Conservation (phyloP, 2,329 filamentous ascomycete species). For the Helminthosporium solani region DNA sequence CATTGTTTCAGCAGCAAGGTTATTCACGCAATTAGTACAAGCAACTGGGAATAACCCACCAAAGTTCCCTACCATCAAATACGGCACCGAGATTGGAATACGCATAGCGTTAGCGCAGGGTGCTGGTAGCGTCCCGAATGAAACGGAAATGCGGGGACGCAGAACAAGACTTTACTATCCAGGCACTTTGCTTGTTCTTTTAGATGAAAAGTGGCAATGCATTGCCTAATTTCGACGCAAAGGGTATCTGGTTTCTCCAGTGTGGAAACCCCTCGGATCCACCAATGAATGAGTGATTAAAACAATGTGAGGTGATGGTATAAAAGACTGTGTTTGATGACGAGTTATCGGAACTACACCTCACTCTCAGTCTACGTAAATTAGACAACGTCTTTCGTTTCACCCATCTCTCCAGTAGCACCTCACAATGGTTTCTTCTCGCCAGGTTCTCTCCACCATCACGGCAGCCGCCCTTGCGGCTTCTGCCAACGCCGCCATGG, state of each 20-base stretch:
- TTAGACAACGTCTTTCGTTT: too few relatives aligned
- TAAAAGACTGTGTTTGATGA: too few relatives aligned
- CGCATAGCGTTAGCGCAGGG: not conserved
- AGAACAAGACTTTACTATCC: not conserved
- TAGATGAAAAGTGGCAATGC: not conserved
- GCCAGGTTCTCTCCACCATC: slow-evolving; percentile 12
- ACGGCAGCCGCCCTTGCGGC: slow-evolving; percentile 9
- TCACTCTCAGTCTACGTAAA: too few relatives aligned
- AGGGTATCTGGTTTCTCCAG: not conserved
- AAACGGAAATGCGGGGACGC: not conserved
- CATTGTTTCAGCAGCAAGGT: too few relatives aligned
- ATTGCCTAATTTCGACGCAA: not conserved
- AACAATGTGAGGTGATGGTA: not conserved
- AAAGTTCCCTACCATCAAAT: not conserved
- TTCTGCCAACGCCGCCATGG: slow-evolving; percentile 22
- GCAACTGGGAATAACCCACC: too few relatives aligned
- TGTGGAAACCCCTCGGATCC: not conserved
- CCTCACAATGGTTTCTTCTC: slow-evolving; percentile 17
- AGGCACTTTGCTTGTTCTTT: not conserved
- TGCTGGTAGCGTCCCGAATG: not conserved
- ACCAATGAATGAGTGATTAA: not conserved
- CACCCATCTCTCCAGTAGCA: too few relatives aligned
- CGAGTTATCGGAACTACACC: too few relatives aligned
- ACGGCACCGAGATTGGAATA: not conserved
- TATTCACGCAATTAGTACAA: too few relatives aligned